These are phyloP conservation scores for Populus trichocarpa DNA, from an alignment of 441 rosid species.

Conservation along the genomic window DNA sequence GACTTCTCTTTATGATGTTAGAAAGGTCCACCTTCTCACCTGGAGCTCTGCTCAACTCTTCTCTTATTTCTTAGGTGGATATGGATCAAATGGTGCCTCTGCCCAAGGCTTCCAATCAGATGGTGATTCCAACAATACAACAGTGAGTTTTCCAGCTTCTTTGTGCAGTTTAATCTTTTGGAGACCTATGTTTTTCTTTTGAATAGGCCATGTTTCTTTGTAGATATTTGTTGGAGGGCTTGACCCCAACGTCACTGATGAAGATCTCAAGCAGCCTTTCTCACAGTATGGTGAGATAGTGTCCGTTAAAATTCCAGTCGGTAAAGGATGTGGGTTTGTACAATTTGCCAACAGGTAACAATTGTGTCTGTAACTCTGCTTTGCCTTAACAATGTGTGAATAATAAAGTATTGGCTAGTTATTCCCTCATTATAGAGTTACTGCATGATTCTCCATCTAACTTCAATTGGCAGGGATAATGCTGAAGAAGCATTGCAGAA, in stretches of 20 bases:
- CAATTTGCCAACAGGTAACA: constrained; percentile 78
- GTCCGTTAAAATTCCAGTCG: constrained; percentile 79
- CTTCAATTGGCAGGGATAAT: constrained; percentile 41
- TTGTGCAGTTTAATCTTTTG: constrained; percentile 19
- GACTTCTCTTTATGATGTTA: neutral
- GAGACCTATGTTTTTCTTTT: constrained; percentile 16
- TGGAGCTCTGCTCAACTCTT: constrained; percentile 1
- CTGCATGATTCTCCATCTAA: constrained; percentile 9
- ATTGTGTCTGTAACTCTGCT: constrained; percentile 8
- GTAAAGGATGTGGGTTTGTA: constrained; percentile 93
- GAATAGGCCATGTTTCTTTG: constrained; percentile 17
- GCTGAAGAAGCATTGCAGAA: constrained; percentile 95
- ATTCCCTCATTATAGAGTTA: constrained; percentile 4
- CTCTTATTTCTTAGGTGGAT: constrained; percentile 47
- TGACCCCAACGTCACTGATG: constrained; percentile 77
- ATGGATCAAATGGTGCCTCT: constrained; percentile 55
- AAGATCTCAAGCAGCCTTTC: constrained; percentile 78
- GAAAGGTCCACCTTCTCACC: neutral
- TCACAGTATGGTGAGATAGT: constrained; percentile 73
- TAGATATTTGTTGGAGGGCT: constrained; percentile 98
- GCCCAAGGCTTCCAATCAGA: constrained; percentile 55
- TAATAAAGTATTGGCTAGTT: neutral
- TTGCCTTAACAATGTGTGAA: neutral
- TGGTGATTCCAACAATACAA: constrained; percentile 75
- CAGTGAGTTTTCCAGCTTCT: constrained; percentile 48